Evolutionary conservation across 1,284 basidiomycete genomes (phyloP), one percentile per base, ranked within the genome.

Genomic region (Pseudozyma sp.): DNA sequence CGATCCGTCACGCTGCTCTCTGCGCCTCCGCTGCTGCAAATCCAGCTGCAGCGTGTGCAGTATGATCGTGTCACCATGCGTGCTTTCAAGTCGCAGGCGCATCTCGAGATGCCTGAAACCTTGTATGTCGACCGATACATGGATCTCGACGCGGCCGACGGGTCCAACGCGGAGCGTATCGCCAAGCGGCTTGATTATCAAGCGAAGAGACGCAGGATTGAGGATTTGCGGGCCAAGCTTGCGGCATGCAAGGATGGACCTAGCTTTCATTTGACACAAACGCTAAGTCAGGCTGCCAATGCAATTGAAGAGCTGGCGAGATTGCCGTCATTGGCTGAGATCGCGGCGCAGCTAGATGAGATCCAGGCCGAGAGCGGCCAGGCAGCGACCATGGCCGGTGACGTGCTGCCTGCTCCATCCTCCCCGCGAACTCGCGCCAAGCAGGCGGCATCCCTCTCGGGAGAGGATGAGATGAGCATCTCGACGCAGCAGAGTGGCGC

Each of bases 11-110:
- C 92, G 12, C 88, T 98, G 40, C 90, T 96, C 8, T 90, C 94
- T 64, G 88, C 95, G 21, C 96, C 96, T 1, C 93, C 94, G 1
- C 86, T 98, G 61, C 86, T 99, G 36, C 97, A 99, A 83, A 93
- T 99, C 52, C 96, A 98, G 85, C 89, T 99, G 38, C 80, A 98
- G 92, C 89, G 96, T 67, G 97, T 95, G 1, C 96, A 98, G 90
- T 99, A 96, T 87, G 95, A 99, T 84, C 89, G 94, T 14, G 91
- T 92, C 75, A 92, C 91, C 0, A 88, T 92, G 61, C 91, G 94
- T 71, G 91, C 95, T 16, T 95, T 92, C 87, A 99, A 99, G 86
- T 95, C 93, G 11, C 96, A 99, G 83, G 94, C 94, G 1, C 96
- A 95, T 82, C 90, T 99, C 74, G 92, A 92, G 78, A 96, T 97